Conservation (phyloP, 345 rosid genomes). For the Firmiana major region DNA sequence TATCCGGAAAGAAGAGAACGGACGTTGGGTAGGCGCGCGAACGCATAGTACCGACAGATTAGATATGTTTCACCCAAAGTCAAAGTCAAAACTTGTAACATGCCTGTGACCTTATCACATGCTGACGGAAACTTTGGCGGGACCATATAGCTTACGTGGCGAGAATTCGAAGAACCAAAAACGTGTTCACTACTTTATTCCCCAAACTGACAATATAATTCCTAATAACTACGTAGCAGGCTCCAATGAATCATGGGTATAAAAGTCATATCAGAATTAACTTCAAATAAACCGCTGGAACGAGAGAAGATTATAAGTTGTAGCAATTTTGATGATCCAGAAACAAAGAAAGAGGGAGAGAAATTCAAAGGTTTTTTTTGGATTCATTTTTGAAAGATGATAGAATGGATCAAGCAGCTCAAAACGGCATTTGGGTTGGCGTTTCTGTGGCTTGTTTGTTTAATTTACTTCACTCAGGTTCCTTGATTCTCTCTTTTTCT, state of each 20-base stretch:
- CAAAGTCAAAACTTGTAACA: background rate
- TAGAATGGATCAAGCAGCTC: slow-evolving; percentile 57
- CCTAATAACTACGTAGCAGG: background rate
- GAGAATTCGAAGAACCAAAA: background rate
- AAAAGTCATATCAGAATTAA: slow-evolving; percentile 16
- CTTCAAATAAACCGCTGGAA: slow-evolving; percentile 13
- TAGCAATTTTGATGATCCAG: slow-evolving; percentile 4
- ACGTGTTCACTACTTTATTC: background rate
- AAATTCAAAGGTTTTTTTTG: background rate
- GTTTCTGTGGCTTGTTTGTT: slow-evolving; percentile 88
- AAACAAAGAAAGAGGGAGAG: background rate
- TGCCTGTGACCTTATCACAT: background rate
- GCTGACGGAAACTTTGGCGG: background rate
- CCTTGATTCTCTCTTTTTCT: background rate
- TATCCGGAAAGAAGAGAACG: background rate
- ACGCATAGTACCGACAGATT: too few relatives aligned
- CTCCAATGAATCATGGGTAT: background rate
- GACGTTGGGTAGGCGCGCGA: background rate
- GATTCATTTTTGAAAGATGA: slow-evolving; percentile 38
- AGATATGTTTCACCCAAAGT: background rate
- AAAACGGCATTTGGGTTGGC: slow-evolving; percentile 64
- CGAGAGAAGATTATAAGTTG: background rate
- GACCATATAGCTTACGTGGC: slow-evolving; percentile 10
- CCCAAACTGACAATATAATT: slow-evolving; percentile 11
- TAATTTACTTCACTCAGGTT: slow-evolving; percentile 94